Base-by-base conservation (phyloP, 331 rosid genomes). In the Malus hybrid region DNA sequence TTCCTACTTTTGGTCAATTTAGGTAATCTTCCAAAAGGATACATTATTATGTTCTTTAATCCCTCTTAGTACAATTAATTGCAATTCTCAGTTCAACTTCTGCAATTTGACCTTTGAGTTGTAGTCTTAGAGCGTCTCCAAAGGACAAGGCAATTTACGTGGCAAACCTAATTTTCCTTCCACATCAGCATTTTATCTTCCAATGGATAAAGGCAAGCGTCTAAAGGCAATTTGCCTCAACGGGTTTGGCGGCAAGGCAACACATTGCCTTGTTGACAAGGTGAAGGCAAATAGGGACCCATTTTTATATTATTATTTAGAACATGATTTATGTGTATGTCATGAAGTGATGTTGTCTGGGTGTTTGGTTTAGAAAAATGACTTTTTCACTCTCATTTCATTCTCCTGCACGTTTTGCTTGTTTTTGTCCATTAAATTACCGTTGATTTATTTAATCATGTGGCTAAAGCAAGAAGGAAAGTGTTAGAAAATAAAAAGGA, bases 1-100 rank as follows among this genome's bases (percentile, higher is more conserved):
- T 24, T 24, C 24, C 24, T 24, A 24, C 24, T 56, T 73, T 77
- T 73, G 84, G 42, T 80, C 66, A 13, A 18, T 60, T 48, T 24
- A 24, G 24, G 24, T 24, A 24, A 24, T 24, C 24, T 24, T 24
- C 24, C 24, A 24, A 24, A 24, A 24, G 24, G 24, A 24, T 24
- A 24, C 24, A 24, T 24, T 24, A 24, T 24, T 24, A 24, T 24
- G 24, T 24, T 24, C 24, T 24, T 24, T 24, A 24, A 24, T 24
- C 24, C 24, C 24, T 24, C 24, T 24, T 24, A 24, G 24, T 24
- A 31, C 36, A 28, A 28, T 27, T 60, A 60, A 60, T 60, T 24
- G 32, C 5, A 60, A 24, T 22, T 60, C 6, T 60, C 8, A 60
- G 18, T 60, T 60, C 65, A 60, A 24, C 65, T 60, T 60, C 31